Conservation (phyloP, 2,329 filamentous ascomycete species). For the Corinectria fuckeliana region DNA sequence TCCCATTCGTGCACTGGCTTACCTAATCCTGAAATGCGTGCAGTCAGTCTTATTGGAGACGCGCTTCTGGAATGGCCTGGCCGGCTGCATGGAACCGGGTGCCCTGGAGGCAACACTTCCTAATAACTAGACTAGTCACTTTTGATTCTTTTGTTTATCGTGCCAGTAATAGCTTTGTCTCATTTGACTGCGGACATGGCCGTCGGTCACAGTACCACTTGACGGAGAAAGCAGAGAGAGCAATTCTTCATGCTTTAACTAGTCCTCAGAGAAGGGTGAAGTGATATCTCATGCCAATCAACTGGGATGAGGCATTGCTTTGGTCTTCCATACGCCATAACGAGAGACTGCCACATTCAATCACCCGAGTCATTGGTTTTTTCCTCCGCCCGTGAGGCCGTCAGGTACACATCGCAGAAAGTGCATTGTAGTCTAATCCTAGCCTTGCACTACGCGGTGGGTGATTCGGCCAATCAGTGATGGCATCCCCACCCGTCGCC, state of each 20-base stretch:
- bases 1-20: conserved; percentile 22
- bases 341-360: neutral
- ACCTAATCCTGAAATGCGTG: conserved; percentile 5
- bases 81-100: conserved; percentile 10
- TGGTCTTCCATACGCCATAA: neutral
- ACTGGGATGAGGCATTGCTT: neutral
- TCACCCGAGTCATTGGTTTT: neutral
- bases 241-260: neutral
- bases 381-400: neutral
- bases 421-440: neutral
- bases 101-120: too few species aligned
- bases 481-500: too few species aligned
- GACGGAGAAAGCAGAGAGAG: neutral
- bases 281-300: neutral
- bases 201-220: conserved; percentile 1
- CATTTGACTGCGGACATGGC: neutral
- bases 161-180: neutral
- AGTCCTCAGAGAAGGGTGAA: neutral
- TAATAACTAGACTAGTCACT: neutral
- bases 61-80: conserved; percentile 18
- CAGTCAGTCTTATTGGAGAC: conserved; percentile 12
- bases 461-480: conserved; percentile 1
- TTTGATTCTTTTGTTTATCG: conserved; percentile 1
- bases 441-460: conserved; percentile 11
- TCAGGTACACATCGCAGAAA: too few species aligned